Evolutionary conservation across 2,329 filamentous ascomycete species (phyloP).

Genomic region (Venturia asperata): DNA sequence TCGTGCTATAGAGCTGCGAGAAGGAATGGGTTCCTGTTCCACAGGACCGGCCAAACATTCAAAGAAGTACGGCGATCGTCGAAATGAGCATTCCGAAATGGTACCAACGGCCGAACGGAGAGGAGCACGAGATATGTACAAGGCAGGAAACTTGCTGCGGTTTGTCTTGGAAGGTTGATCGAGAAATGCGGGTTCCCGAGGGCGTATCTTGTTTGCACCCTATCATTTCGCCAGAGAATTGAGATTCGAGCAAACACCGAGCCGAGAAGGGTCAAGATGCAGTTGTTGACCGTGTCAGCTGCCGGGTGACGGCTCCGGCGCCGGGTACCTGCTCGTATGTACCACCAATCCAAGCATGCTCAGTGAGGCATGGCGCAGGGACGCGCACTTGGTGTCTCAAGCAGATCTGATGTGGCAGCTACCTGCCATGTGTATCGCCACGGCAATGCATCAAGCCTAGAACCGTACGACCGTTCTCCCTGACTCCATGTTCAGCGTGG

Average conservation of each 20-base stretch:
- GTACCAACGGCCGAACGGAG: background rate
- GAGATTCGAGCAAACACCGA: background rate
- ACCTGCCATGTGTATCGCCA: background rate
- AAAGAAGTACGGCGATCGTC: slow-evolving; percentile 8
- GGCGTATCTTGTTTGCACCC: background rate
- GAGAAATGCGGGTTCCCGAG: background rate
- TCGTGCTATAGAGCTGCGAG: background rate
- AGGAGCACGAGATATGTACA: slow-evolving; percentile 1
- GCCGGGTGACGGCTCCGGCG: background rate
- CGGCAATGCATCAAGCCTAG: background rate
- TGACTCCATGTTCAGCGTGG: background rate
- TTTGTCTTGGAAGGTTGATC: background rate
- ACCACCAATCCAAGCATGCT: background rate
- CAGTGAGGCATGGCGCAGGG: no score
- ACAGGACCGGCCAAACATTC: slow-evolving; percentile 1
- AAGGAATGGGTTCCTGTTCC: slow-evolving; percentile 7
- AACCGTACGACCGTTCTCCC: background rate
- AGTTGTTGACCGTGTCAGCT: background rate
- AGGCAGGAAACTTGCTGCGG: background rate
- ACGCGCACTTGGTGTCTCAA: background rate
- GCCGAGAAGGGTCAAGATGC: background rate
- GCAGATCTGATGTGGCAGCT: background rate
- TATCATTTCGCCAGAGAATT: background rate
- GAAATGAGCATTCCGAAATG: slow-evolving; percentile 5
- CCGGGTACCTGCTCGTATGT: background rate